A percentile compares a stretch with the other conserved stretches of the same genome.
Evolutionary conservation across 2,329 filamentous ascomycete species (phyloP).

Genomic region (Aspergillus pseudoterreus): DNA sequence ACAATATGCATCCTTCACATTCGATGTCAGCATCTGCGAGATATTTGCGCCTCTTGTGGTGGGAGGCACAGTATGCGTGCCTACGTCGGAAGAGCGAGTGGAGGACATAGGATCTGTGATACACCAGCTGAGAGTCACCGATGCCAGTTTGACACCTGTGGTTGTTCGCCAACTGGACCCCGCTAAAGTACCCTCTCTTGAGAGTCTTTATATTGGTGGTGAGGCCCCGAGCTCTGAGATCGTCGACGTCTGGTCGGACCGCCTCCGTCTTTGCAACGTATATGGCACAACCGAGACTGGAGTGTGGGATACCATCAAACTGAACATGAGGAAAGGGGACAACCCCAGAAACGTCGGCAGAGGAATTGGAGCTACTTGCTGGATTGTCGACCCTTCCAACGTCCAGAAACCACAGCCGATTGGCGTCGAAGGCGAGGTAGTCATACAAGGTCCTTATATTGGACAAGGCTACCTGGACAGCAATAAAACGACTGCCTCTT

Average conservation of each 20-base stretch:
- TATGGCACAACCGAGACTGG: background rate
- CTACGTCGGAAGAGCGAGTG: background rate
- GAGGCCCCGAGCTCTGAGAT: background rate
- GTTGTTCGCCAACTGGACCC: background rate
- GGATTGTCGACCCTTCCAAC: background rate
- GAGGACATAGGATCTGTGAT: background rate
- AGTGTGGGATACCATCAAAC: background rate
- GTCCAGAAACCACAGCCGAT: background rate
- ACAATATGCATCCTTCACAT: background rate
- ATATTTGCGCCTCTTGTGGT: background rate
- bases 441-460: background rate
- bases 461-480: background rate
- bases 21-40: background rate
- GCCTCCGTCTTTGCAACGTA: background rate
- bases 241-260: background rate
- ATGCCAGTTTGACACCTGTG: background rate
- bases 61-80: background rate
- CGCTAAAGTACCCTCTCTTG: background rate
- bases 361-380: background rate
- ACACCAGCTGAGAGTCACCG: background rate
- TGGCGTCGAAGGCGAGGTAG: background rate
- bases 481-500: background rate
- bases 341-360: background rate
- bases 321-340: background rate
- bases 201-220: background rate